A percentile compares a stretch with the other conserved stretches of the same genome.
Evolutionary conservation across 1,139 yeast species (phyloP).

Genomic region (Nakaseomyces glabratus): DNA sequence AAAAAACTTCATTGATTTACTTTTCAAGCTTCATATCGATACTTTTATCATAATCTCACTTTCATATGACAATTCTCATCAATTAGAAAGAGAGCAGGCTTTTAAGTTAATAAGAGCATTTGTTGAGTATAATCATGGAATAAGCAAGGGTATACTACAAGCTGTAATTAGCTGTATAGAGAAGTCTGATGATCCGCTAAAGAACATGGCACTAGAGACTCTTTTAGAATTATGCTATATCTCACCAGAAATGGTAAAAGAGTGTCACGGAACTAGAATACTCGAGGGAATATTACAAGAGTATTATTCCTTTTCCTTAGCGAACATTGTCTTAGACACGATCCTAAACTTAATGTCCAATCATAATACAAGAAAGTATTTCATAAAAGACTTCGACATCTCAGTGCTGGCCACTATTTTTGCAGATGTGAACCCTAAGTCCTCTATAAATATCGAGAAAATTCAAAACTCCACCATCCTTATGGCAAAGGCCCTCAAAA

Average conservation of each 20-base stretch:
- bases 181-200: conserved; percentile 46
- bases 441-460: conserved; percentile 42
- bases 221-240: conserved; percentile 59
- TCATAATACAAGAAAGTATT: conserved; percentile 46
- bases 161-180: conserved; percentile 69
- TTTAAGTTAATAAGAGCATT: conserved; percentile 60
- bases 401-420: conserved; percentile 57
- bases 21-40: conserved; percentile 47
- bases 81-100: conserved; percentile 72
- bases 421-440: conserved; percentile 44
- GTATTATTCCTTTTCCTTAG: conserved; percentile 47
- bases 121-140: conserved; percentile 40
- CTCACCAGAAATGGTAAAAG: conserved; percentile 51
- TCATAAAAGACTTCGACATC: conserved; percentile 55
- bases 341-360: conserved; percentile 52
- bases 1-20: conserved; percentile 41
- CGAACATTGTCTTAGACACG: conserved; percentile 47
- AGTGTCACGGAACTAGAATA: conserved; percentile 57
- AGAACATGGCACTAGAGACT: conserved; percentile 53
- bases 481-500: conserved; percentile 52
- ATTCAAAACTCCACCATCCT: conserved; percentile 57
- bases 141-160: conserved; percentile 60
- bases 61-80: conserved; percentile 43
- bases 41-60: conserved; percentile 57
- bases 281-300: conserved; percentile 53